Evolutionary conservation across 257 asterid genomes (phyloP).

Genomic region (Nemophila menziesii): DNA sequence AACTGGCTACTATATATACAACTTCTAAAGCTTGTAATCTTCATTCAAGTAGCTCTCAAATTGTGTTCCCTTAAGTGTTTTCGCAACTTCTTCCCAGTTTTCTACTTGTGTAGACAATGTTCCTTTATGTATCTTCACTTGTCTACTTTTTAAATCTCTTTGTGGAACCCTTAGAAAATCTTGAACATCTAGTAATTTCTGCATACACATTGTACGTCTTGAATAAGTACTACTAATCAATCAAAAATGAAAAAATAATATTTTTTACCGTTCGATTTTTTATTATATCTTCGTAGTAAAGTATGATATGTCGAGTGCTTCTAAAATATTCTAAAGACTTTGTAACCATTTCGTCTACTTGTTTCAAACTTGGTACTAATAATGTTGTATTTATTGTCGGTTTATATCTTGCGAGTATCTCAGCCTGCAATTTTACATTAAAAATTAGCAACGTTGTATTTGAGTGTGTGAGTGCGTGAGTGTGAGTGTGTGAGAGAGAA

Average conservation of each 20-base stretch:
- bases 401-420: slow-evolving; percentile 72
- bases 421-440: slow-evolving; percentile 44
- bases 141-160: slow-evolving; percentile 56
- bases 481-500: slow-evolving; percentile 6
- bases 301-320: slow-evolving; percentile 67
- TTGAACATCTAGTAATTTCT: slow-evolving; percentile 75
- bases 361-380: slow-evolving; percentile 51
- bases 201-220: slow-evolving; percentile 3
- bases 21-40: slow-evolving; percentile 50
- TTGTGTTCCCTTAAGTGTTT: slow-evolving; percentile 59
- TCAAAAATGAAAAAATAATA: neutral
- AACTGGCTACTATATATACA: slow-evolving; percentile 25
- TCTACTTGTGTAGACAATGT: slow-evolving; percentile 62
- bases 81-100: slow-evolving; percentile 70
- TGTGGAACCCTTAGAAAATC: slow-evolving; percentile 65
- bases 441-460: neutral
- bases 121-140: slow-evolving; percentile 86
- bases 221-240: neutral
- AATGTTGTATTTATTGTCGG: slow-evolving; percentile 55
- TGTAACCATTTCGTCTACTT: slow-evolving; percentile 53
- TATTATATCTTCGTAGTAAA: slow-evolving; percentile 75
- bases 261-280: slow-evolving; percentile 60
- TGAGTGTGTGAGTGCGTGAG: neutral
- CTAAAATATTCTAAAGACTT: slow-evolving; percentile 60
- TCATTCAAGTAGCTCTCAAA: slow-evolving; percentile 45